Base-by-base conservation (phyloP, 2,329 filamentous ascomycete species). In the Aspergillus viridinutans region DNA sequence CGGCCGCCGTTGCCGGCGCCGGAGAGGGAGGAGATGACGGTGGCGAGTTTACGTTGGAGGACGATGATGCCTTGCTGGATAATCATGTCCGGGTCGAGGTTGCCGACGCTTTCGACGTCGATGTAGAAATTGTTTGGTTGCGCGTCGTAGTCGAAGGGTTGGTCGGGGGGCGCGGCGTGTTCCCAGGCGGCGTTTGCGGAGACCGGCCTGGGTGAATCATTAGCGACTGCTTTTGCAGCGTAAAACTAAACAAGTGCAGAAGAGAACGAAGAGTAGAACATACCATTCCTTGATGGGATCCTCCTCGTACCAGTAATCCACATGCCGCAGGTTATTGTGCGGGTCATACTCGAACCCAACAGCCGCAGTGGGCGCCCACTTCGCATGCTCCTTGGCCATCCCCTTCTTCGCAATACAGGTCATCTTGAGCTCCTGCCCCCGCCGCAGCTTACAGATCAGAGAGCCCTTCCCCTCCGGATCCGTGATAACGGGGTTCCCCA, bases 261-360 rank as follows among this genome's bases (percentile, higher is more conserved):
- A 29, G 32, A 50, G 14, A 38, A 49, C 53, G 25, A 45, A 53
- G 10, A 52, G 28, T 48, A 77, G 78, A 57, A 75, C 74, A 10
- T 73, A 95, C 92, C 92, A 97, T 81, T 97, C 93, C 68, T 86
- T 83, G 58, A 84, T 82, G 1, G 90, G 77, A 75, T 95, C 89
- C 65, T 88, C 84, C 80, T 99, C 94, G 72, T 91, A 97, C 94
- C 94, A 99, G 75, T 96, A 85, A 69, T 96, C 90, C 55, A 94
- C 82, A 76, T 99, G 94, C 64, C 88, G 85, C 63, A 99, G 80
- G 78, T 96, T 97, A 79, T 99, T 99, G 75, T 95, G 90, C 59
- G 94, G 94, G 73, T 99, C 94, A 75, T 99, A 99, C 76, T 99
- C 94, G 72, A 99, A 99, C 25, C 91, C 92, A 43, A 99, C 87